Percentiles rank a stretch among this genome's conserved stretches.
Evolutionary conservation across 805 yeast genomes (phyloP).

Genomic region (Pichia scutulata): DNA sequence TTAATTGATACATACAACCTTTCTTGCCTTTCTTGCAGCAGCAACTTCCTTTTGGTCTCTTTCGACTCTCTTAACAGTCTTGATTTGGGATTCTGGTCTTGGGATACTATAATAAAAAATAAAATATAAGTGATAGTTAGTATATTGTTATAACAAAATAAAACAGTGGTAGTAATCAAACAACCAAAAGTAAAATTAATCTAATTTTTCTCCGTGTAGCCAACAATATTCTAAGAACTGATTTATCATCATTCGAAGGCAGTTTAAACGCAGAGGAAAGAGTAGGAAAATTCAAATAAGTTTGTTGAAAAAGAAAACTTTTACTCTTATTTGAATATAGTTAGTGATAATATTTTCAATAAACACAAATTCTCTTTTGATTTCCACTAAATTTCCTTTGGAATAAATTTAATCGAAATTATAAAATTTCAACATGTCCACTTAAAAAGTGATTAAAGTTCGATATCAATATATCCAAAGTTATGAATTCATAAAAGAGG

Average conservation of each 20-base stretch:
- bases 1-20: slow-evolving; percentile 59
- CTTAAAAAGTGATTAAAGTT: neutral
- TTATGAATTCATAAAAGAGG: slow-evolving; percentile 13
- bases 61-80: slow-evolving; percentile 73
- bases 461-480: neutral
- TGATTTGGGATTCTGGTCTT: slow-evolving; percentile 77
- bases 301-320: slow-evolving; percentile 4
- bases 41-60: slow-evolving; percentile 71
- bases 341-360: neutral
- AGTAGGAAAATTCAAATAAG: slow-evolving; percentile 14
- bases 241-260: slow-evolving; percentile 24
- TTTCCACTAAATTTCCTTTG: slow-evolving; percentile 27
- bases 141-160: neutral
- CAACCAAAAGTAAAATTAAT: neutral
- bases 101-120: slow-evolving; percentile 33
- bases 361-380: slow-evolving; percentile 7
- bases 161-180: neutral
- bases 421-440: slow-evolving; percentile 4
- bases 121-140: slow-evolving; percentile 11
- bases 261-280: slow-evolving; percentile 27
- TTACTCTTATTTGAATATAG: neutral
- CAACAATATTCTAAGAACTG: slow-evolving; percentile 24
- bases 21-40: slow-evolving; percentile 71
- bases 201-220: slow-evolving; percentile 10
- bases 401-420: slow-evolving; percentile 21